phyloP scores from a whole-genome alignment of 2,329 filamentous ascomycete species.

The Exophiala spinifera region DNA sequence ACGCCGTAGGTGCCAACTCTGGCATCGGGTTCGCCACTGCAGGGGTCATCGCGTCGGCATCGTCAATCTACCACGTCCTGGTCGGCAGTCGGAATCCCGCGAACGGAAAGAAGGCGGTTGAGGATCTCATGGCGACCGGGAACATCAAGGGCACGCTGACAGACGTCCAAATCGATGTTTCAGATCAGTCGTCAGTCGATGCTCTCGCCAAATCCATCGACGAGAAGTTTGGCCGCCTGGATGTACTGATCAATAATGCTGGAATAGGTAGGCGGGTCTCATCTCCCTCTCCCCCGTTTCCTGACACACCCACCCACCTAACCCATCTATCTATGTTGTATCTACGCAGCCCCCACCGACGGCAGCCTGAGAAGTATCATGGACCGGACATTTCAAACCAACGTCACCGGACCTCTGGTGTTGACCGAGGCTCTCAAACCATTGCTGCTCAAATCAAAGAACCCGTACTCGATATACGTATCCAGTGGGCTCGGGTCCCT shows the following conservation, averaged over 20 bases:
- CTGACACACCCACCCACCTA: constrained; percentile 2
- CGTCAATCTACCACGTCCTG: constrained; percentile 26
- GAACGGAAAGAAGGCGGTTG: constrained; percentile 13
- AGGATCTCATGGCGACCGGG: constrained; percentile 6
- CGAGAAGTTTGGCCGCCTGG: constrained; percentile 30
- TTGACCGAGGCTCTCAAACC: constrained; percentile 28
- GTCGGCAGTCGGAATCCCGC: constrained; percentile 12
- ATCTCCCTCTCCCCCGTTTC: background rate
- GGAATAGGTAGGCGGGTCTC: constrained; percentile 17
- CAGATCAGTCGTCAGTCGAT: constrained; percentile 32
- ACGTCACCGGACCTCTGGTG: constrained; percentile 21
- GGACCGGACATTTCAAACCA: constrained; percentile 12
- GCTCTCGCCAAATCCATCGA: constrained; percentile 29
- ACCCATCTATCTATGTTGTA: background rate
- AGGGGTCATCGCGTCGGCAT: constrained; percentile 23
- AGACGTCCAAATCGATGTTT: constrained; percentile 34
- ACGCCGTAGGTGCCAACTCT: constrained; percentile 28
- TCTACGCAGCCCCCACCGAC: background rate
- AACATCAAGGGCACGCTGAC: constrained; percentile 27
- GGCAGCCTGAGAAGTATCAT: background rate
- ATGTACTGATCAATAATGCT: constrained; percentile 37
- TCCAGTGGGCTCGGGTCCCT: constrained; percentile 34
- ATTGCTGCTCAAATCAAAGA: constrained; percentile 31
- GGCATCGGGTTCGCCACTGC: constrained; percentile 30
- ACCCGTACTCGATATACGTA: constrained; percentile 35